These are phyloP conservation scores for Podospora tetraspora DNA, from an alignment of 495 filamentous ascomycete genomes.

Conservation along the genomic window DNA sequence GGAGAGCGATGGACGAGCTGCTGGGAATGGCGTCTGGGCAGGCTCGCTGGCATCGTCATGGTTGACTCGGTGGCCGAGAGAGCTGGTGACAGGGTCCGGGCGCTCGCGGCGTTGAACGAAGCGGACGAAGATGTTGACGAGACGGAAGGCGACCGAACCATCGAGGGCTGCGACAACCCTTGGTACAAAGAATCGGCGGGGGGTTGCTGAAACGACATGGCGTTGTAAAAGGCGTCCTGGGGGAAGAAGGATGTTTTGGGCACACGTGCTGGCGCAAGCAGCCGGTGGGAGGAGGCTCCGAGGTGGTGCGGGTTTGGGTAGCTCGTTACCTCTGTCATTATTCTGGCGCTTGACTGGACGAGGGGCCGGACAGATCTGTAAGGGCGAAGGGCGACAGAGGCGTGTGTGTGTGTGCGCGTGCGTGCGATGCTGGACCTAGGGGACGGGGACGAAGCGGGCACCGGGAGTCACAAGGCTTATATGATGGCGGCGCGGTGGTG, in stretches of 20 bases:
- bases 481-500: constrained; percentile 1
- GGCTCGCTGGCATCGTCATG: neutral
- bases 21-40: constrained; percentile 13
- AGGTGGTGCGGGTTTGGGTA: constrained; percentile 17
- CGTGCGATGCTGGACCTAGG: neutral
- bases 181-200: constrained; percentile 7
- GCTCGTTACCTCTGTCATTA: constrained; percentile 23
- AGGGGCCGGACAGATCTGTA: neutral
- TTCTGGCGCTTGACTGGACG: constrained; percentile 1
- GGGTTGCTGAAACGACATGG: constrained; percentile 15
- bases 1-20: constrained; percentile 2
- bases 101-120: constrained; percentile 13
- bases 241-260: constrained; percentile 4
- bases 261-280: constrained; percentile 17
- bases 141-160: constrained; percentile 21
- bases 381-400: neutral
- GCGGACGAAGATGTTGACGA: constrained; percentile 23
- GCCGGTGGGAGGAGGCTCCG: constrained; percentile 16
- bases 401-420: neutral
- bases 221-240: constrained; percentile 9
- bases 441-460: neutral
- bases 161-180: neutral
- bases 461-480: constrained; percentile 7
- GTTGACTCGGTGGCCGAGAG: constrained; percentile 6
- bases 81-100: constrained; percentile 24